A percentile compares a stretch with the other conserved stretches of the same genome.
phyloP scores from a whole-genome alignment of 2,329 filamentous ascomycete genomes.

The Cladosporium sp. region DNA sequence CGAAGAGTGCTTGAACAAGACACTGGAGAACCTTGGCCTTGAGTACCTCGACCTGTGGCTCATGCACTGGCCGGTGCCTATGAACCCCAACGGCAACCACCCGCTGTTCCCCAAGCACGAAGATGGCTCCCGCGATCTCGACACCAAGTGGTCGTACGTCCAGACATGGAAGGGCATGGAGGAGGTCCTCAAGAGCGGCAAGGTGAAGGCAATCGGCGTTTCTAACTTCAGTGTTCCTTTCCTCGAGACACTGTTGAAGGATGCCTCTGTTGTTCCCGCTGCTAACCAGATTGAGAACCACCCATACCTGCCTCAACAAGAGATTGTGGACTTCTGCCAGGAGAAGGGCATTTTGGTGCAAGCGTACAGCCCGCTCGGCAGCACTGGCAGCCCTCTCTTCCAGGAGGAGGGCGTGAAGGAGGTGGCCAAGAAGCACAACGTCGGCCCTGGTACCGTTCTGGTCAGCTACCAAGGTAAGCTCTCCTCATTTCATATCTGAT shows the following conservation, averaged over 20 bases:
- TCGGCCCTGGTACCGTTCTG: constrained; percentile 57
- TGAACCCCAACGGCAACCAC: constrained; percentile 74
- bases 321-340: constrained; percentile 69
- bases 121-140: constrained; percentile 73
- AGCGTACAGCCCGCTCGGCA: constrained; percentile 61
- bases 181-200: constrained; percentile 53
- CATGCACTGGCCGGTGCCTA: constrained; percentile 79
- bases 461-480: constrained; percentile 70
- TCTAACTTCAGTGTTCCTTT: constrained; percentile 52
- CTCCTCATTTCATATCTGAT: not conserved
- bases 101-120: constrained; percentile 72
- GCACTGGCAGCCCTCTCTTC: constrained; percentile 51
- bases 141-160: constrained; percentile 67
- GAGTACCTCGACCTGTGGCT: constrained; percentile 82
- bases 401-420: constrained; percentile 49
- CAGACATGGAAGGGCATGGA: constrained; percentile 79
- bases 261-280: constrained; percentile 63
- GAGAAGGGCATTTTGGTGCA: constrained; percentile 70
- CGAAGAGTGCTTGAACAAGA: constrained; percentile 70
- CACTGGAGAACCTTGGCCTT: constrained; percentile 69
- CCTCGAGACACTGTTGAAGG: constrained; percentile 52
- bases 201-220: constrained; percentile 52
- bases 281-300: constrained; percentile 76
- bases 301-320: constrained; percentile 69
- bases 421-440: constrained; percentile 52